A percentile compares a stretch with the other conserved stretches of the same genome.
Conservation (phyloP, 2,329 filamentous ascomycete species). For the Elsinoe arachidis region DNA sequence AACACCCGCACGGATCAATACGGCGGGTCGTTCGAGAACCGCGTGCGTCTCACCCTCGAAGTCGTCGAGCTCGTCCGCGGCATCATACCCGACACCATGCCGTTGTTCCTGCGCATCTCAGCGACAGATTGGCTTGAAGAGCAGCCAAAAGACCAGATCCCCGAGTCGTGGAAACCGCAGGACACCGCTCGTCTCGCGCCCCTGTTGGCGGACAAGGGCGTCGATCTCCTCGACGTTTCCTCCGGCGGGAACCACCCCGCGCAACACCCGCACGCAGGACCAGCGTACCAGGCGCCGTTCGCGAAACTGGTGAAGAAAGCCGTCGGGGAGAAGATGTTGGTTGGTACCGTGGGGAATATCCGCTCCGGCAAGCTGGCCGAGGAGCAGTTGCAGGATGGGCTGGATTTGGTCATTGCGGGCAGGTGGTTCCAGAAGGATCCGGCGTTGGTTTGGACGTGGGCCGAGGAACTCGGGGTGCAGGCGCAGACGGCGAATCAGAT, state of each 20-base stretch:
- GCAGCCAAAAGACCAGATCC: constrained; percentile 36
- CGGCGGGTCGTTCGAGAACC: constrained; percentile 63
- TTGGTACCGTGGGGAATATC: constrained; percentile 69
- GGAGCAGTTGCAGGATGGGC: constrained; percentile 42
- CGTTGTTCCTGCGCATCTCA: constrained; percentile 64
- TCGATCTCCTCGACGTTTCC: constrained; percentile 78
- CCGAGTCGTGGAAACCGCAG: constrained; percentile 58
- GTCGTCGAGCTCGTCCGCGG: constrained; percentile 53
- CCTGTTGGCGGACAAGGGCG: constrained; percentile 60
- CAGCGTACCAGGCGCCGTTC: constrained; percentile 66
- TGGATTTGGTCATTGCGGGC: constrained; percentile 66
- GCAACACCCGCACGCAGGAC: constrained; percentile 48
- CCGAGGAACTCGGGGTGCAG: constrained; percentile 61
- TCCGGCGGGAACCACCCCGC: constrained; percentile 60
- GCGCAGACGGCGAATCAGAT: constrained; percentile 67
- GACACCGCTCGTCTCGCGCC: constrained; percentile 56
- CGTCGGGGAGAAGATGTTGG: constrained; percentile 60
- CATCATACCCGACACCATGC: constrained; percentile 58
- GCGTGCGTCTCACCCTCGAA: constrained; percentile 59
- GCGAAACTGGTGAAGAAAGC: constrained; percentile 63
- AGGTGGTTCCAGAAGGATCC: constrained; percentile 77
- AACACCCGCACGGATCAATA: constrained; percentile 63
- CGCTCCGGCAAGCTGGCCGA: constrained; percentile 60
- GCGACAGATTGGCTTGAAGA: constrained; percentile 68
- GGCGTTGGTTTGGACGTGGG: constrained; percentile 58